phyloP scores from a whole-genome alignment of 148 eudicot species.

The Spergularia bocconei region DNA sequence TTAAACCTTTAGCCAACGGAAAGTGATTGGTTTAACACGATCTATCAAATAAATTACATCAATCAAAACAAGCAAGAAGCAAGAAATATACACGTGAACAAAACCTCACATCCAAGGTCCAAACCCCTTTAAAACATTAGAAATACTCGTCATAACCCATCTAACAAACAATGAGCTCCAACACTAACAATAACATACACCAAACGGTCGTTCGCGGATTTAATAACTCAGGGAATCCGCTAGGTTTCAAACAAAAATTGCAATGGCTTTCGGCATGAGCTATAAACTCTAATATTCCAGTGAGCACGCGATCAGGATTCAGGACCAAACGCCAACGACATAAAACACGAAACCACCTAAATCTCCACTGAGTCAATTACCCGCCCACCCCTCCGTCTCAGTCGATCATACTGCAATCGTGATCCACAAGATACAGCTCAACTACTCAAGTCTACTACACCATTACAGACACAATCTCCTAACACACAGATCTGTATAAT shows the following conservation, averaged over 20 bases:
- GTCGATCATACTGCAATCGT: neutral
- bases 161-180: neutral
- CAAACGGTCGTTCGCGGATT: neutral
- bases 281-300: neutral
- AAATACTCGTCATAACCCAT: neutral
- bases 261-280: neutral
- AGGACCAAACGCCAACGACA: neutral
- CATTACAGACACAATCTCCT: neutral
- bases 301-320: too few species aligned
- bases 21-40: neutral
- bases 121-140: neutral
- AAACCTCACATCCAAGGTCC: neutral
- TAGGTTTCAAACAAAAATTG: neutral
- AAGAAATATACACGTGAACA: neutral
- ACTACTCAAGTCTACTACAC: neutral
- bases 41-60: neutral
- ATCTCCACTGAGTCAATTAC: neutral
- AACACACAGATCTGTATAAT: neutral
- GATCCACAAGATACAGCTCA: neutral
- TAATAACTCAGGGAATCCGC: neutral
- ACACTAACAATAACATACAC: neutral
- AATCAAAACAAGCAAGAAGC: neutral
- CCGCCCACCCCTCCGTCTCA: too few species aligned
- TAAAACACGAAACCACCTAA: neutral
- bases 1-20: slow-evolving; percentile 2